phyloP scores from a whole-genome alignment of 2,329 filamentous ascomycete species.

The Penicillium sclerotiorum region DNA sequence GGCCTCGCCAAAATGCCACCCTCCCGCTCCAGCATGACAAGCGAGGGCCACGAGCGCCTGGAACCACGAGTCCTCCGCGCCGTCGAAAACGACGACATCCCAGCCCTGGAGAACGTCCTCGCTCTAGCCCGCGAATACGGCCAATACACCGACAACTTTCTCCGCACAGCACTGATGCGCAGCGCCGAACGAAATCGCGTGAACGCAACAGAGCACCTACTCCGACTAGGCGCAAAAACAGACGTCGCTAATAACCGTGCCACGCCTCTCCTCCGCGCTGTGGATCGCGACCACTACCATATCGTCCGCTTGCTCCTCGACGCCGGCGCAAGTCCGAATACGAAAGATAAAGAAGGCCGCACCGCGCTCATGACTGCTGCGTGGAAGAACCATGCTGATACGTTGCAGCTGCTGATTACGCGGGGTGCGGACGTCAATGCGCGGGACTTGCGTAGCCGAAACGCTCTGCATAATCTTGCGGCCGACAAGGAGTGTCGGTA shows the following conservation, averaged over 20 bases:
- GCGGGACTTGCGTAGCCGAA: slow-evolving; percentile 32
- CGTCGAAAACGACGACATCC: slow-evolving; percentile 40
- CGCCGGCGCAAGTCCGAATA: slow-evolving; percentile 34
- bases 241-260: slow-evolving; percentile 34
- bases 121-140: slow-evolving; percentile 36
- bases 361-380: slow-evolving; percentile 50
- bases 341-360: slow-evolving; percentile 49
- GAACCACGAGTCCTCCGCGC: slow-evolving; percentile 47
- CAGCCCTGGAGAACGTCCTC: slow-evolving; percentile 36
- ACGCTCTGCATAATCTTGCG: slow-evolving; percentile 47
- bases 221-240: slow-evolving; percentile 42
- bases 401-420: slow-evolving; percentile 42
- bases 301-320: slow-evolving; percentile 50
- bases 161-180: slow-evolving; percentile 45
- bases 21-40: slow-evolving; percentile 37
- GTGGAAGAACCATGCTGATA: slow-evolving; percentile 44
- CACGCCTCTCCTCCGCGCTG: slow-evolving; percentile 42
- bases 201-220: slow-evolving; percentile 36
- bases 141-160: slow-evolving; percentile 41
- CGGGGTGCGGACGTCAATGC: slow-evolving; percentile 41
- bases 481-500: slow-evolving; percentile 46
- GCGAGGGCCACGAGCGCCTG: slow-evolving; percentile 41
- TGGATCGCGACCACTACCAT: slow-evolving; percentile 44
- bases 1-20: slow-evolving; percentile 27
- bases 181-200: slow-evolving; percentile 42